Evolutionary conservation across 768 basidiomycete genomes (phyloP).

Genomic region (Trametes coccinea): DNA sequence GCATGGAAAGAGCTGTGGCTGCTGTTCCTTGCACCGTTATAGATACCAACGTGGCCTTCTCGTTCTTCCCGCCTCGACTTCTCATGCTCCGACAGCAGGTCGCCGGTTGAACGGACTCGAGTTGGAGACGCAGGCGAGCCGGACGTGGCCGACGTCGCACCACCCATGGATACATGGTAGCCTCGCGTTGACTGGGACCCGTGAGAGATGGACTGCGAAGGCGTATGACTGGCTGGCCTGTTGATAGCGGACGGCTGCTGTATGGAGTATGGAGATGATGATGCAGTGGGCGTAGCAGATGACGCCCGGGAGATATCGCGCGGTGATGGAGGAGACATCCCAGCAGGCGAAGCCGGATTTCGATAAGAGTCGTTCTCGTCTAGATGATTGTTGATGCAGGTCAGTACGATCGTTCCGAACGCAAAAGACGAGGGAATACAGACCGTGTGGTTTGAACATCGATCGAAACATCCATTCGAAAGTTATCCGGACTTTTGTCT

Average conservation of each 20-base stretch:
- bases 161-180: conserved; percentile 7
- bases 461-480: conserved; percentile 69
- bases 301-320: conserved; percentile 54
- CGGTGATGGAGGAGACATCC: conserved; percentile 40
- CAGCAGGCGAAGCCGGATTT: conserved; percentile 74
- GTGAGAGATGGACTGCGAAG: conserved; percentile 20
- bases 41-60: conserved; percentile 13
- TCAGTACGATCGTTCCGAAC: not conserved
- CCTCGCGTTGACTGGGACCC: conserved; percentile 9
- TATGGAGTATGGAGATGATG: conserved; percentile 37
- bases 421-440: conserved; percentile 2
- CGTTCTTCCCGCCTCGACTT: conserved; percentile 27
- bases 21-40: conserved; percentile 8
- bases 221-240: conserved; percentile 29
- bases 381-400: conserved; percentile 21
- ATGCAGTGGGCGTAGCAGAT: conserved; percentile 53
- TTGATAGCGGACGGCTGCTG: conserved; percentile 30
- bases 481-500: conserved; percentile 68
- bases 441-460: conserved; percentile 22
- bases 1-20: conserved; percentile 17
- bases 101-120: conserved; percentile 56
- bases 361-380: conserved; percentile 41
- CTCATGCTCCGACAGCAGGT: conserved; percentile 45
- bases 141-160: conserved; percentile 24
- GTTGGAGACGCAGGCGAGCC: conserved; percentile 49